phyloP scores from a whole-genome alignment of 1,284 basidiomycete species.

The Irpex rosettiformis region DNA sequence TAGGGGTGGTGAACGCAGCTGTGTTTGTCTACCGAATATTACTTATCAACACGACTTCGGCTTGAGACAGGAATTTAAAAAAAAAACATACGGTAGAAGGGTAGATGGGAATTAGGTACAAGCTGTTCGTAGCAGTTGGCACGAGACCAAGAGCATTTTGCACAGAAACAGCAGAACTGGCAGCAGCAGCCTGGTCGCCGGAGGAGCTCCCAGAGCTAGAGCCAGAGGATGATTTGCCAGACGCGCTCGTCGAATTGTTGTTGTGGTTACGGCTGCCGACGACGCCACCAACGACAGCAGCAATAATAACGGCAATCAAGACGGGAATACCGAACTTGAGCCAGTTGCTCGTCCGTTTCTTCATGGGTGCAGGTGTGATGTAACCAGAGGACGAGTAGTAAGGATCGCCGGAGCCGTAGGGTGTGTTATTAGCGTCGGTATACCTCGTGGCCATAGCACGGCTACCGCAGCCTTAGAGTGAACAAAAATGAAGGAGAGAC shows the following conservation, averaged over 20 bases:
- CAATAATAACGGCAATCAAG: constrained; percentile 64
- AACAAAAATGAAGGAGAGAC: constrained; percentile 27
- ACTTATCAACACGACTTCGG: not conserved
- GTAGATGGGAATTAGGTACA: constrained; percentile 82
- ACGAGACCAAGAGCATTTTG: constrained; percentile 63
- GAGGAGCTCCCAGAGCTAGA: constrained; percentile 21
- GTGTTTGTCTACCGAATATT: constrained; percentile 62
- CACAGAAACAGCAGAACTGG: constrained; percentile 44
- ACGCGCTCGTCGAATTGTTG: constrained; percentile 30
- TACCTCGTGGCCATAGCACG: constrained; percentile 35
- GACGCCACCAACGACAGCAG: constrained; percentile 77
- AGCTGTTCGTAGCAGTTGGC: constrained; percentile 73
- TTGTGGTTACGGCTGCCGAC: constrained; percentile 56
- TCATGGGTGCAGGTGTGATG: constrained; percentile 44
- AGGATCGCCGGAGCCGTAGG: constrained; percentile 56
- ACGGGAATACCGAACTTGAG: constrained; percentile 66
- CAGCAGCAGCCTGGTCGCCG: constrained; percentile 33
- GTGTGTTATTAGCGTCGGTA: constrained; percentile 45
- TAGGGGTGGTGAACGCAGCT: constrained; percentile 74
- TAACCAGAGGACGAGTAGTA: constrained; percentile 69
- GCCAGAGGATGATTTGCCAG: constrained; percentile 22
- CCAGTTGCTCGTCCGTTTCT: constrained; percentile 50
- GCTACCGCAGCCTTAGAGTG: constrained; percentile 12
- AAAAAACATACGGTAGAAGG: constrained; percentile 70
- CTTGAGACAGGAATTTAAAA: not conserved